A percentile compares a stretch with the other conserved stretches of the same genome.
phyloP scores from a whole-genome alignment of 1,284 basidiomycete species.

The Trametes hirsuta region DNA sequence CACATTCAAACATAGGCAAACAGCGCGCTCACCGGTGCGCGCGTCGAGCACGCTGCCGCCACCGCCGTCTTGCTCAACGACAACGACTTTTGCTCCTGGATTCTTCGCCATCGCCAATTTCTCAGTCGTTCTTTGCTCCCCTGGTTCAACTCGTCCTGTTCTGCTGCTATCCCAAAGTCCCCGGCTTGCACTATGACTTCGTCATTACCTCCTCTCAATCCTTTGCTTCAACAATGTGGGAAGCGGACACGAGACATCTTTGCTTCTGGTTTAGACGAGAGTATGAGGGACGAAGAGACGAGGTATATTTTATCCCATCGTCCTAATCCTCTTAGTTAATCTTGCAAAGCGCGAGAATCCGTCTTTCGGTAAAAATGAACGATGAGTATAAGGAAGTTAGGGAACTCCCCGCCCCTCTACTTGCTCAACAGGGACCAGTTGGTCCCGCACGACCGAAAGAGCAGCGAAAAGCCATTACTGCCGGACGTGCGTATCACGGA shows the following conservation, averaged over 20 bases:
- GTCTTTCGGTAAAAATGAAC: conserved; percentile 75
- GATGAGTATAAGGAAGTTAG: conserved; percentile 90
- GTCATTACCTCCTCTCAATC: conserved; percentile 68
- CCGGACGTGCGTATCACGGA: conserved; percentile 56
- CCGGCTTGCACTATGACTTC: conserved; percentile 37
- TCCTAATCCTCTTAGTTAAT: no score
- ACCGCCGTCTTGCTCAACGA: conserved; percentile 5
- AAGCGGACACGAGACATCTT: conserved; percentile 75
- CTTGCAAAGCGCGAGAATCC: conserved; percentile 59
- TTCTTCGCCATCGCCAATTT: background rate
- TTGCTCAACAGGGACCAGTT: conserved; percentile 80
- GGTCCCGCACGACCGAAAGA: conserved; percentile 76
- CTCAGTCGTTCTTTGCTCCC: background rate
- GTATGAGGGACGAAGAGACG: conserved; percentile 66
- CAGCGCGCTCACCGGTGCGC: conserved; percentile 20
- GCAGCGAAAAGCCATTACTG: conserved; percentile 70
- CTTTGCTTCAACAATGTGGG: conserved; percentile 60
- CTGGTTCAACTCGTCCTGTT: background rate
- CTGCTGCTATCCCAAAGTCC: background rate
- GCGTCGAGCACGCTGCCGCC: conserved; percentile 17
- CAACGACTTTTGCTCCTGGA: background rate
- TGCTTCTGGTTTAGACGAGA: conserved; percentile 61
- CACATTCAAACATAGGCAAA: conserved; percentile 16
- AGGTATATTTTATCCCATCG: conserved; percentile 47
- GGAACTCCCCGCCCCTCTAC: conserved; percentile 80